These are phyloP conservation scores for Butyriboletus appendiculatus DNA, from an alignment of 1,284 basidiomycete species.

Conservation along the genomic window DNA sequence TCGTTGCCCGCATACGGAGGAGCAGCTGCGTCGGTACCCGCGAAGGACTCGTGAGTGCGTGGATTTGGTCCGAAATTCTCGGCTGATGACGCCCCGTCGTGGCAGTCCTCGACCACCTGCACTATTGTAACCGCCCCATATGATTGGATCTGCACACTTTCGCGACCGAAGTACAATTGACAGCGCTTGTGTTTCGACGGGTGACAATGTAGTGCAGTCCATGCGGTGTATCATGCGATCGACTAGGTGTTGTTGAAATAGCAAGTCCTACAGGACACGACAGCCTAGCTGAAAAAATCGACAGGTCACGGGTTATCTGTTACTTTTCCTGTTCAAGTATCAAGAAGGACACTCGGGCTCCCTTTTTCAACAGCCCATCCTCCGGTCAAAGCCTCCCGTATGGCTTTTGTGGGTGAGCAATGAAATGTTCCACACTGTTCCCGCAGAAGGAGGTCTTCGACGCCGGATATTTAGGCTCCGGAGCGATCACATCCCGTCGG, in stretches of 20 bases:
- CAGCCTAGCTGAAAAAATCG: too few species aligned
- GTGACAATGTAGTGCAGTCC: not conserved
- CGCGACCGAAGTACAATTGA: not conserved
- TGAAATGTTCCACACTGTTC: not conserved
- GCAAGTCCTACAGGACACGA: not conserved
- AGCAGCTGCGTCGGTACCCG: not conserved
- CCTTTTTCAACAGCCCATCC: not conserved
- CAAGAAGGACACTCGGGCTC: not conserved
- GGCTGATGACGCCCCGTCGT: too few species aligned
- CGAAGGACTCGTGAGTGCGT: not conserved
- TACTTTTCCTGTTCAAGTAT: not conserved
- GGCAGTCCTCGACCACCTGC: not conserved
- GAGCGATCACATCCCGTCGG: conserved; percentile 1
- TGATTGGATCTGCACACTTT: not conserved
- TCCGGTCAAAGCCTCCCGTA: not conserved
- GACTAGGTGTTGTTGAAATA: not conserved
- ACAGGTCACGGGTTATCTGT: not conserved
- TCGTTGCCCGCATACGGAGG: not conserved
- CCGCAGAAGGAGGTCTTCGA: not conserved
- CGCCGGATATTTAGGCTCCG: conserved; percentile 3
- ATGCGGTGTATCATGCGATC: not conserved
- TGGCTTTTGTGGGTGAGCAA: not conserved
- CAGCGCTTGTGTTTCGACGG: not conserved
- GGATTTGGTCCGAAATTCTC: not conserved
- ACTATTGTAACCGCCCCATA: not conserved